These are phyloP conservation scores for Neocatenulostroma microsporum DNA, from an alignment of 2,329 filamentous ascomycete genomes.

Conservation along the genomic window DNA sequence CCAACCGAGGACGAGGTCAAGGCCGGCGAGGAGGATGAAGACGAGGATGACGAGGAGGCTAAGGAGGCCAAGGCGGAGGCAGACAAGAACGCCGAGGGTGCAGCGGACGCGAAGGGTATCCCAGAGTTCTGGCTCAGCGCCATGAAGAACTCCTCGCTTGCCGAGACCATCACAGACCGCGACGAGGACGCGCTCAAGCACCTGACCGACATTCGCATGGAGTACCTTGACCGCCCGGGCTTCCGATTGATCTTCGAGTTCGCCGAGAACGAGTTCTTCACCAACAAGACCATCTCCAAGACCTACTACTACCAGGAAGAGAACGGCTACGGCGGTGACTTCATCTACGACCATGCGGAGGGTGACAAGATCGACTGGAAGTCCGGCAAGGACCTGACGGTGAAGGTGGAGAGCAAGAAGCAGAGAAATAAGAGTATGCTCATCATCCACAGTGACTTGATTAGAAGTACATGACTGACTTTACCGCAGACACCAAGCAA, in stretches of 20 bases:
- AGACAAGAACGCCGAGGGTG: conserved; percentile 44
- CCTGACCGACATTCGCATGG: conserved; percentile 91
- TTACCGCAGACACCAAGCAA: conserved; percentile 94
- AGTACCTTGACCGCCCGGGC: conserved; percentile 95
- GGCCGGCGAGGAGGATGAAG: conserved; percentile 73
- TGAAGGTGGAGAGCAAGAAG: conserved; percentile 97
- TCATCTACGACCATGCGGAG: conserved; percentile 98
- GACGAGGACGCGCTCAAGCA: conserved; percentile 90
- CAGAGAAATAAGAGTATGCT: conserved; percentile 98
- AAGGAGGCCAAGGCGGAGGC: conserved; percentile 48
- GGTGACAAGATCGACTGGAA: conserved; percentile 99
- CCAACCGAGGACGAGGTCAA: conserved; percentile 81
- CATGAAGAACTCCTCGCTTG: conserved; percentile 99
- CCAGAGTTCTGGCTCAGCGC: conserved; percentile 99
- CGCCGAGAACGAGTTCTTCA: conserved; percentile 89
- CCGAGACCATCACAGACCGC: conserved; percentile 97
- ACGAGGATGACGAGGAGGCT: conserved; percentile 56
- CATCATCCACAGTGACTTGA: too few relatives aligned
- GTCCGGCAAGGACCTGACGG: conserved; percentile 82
- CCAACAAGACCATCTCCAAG: conserved; percentile 94
- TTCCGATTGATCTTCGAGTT: conserved; percentile 99
- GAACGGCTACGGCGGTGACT: conserved; percentile 96
- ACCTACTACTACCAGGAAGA: conserved; percentile 99
- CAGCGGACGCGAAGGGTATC: conserved; percentile 61
- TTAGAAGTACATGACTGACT: too few relatives aligned